These are phyloP conservation scores for Pisolithus microcarpus DNA, from an alignment of 768 basidiomycete genomes.

Conservation along the genomic window DNA sequence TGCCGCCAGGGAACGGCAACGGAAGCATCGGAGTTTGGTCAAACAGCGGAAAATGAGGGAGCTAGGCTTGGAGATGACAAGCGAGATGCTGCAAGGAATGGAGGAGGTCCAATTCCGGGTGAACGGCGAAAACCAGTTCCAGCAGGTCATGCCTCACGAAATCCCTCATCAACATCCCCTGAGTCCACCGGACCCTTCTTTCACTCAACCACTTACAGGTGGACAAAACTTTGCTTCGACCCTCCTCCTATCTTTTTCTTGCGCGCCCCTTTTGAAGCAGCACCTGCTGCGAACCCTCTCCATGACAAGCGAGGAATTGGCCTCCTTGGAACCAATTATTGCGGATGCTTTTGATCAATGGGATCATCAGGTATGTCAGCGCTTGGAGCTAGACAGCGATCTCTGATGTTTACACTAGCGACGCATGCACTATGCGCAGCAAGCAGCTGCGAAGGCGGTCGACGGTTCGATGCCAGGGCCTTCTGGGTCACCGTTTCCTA, in stretches of 20 bases:
- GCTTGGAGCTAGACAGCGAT: neutral
- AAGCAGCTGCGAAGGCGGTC: conserved; percentile 26
- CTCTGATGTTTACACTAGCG: conserved; percentile 27
- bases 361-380: conserved; percentile 63
- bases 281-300: conserved; percentile 65
- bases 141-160: conserved; percentile 30
- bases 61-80: conserved; percentile 75
- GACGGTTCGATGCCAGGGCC: conserved; percentile 25
- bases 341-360: conserved; percentile 84
- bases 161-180: conserved; percentile 24
- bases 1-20: conserved; percentile 72
- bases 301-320: conserved; percentile 75
- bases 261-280: conserved; percentile 64
- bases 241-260: conserved; percentile 68
- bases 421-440: conserved; percentile 39
- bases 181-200: conserved; percentile 52
- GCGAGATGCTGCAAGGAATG: conserved; percentile 57
- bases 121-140: conserved; percentile 36
- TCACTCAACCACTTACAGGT: conserved; percentile 47
- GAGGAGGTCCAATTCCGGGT: conserved; percentile 65
- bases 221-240: conserved; percentile 80
- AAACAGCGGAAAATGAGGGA: conserved; percentile 79
- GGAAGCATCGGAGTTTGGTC: conserved; percentile 72
- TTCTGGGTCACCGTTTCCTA: conserved; percentile 24
- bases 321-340: conserved; percentile 69